Evolutionary conservation across 768 basidiomycete genomes (phyloP), one percentile per base, ranked within the genome.

Genomic region (Suillus clintonianus): DNA sequence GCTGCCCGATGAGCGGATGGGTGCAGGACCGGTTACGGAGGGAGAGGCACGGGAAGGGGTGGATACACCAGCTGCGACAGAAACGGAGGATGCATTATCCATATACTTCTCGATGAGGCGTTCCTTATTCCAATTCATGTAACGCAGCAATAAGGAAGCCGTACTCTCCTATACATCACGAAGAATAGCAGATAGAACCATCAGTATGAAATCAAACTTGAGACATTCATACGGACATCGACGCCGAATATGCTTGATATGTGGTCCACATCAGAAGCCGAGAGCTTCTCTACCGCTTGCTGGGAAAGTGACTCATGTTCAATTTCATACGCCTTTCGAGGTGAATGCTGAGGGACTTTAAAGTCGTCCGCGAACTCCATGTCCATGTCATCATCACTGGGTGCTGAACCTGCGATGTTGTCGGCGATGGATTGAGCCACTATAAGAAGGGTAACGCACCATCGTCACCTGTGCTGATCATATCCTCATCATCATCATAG

Each of bases 101-200:
- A 97, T 97, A 78, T 94, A 99, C 75, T 93, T 91, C 79, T 99
- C 97, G 68, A 95, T 94, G 24, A 99, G 85, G 62, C 90, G 89
- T 74, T 99, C 97, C 73, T 93, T 94, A 82, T 99, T 99, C 97
- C 97, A 99, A 61, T 84, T 81, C 82, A 90, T 86, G 78, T 92
- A 80, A 34, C 95, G 87, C 63, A 99, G 80, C 7, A 99, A 83
- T 36, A 95, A 79, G 3, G 87, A 83, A 5, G 95, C 95, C 3
- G 85, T 85, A 69, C 85, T 85, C 2, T 76, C 69, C 94, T 95
- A 73, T 22, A 47, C 59, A 27, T 15, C 24, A n/a, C 57, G 2
- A 9, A 57, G 8, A 24, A 56, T 68, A 37, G 39, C 47, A 59
- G 47, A 48, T 45, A 60, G 30, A n/a, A 56, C 13, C 30, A 58